Evolutionary conservation across 2,329 filamentous ascomycete species (phyloP).

Genomic region (Claviceps spartinae): DNA sequence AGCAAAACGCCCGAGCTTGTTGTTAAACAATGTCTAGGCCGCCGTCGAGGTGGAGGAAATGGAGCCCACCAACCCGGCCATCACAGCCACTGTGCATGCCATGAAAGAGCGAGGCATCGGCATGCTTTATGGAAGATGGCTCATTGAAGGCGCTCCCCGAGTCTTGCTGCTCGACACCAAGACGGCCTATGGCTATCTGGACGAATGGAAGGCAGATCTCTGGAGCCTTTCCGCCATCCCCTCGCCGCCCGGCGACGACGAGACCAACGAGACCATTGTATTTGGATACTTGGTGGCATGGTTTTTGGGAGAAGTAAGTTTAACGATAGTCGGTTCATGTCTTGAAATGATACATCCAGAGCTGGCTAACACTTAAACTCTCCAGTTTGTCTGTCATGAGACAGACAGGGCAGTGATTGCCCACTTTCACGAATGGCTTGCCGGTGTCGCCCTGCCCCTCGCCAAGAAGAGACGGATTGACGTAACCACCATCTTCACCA

Average conservation of each 20-base stretch:
- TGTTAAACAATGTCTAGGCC: slow-evolving; percentile 41
- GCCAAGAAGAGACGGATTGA: slow-evolving; percentile 92
- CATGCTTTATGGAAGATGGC: slow-evolving; percentile 87
- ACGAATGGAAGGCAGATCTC: slow-evolving; percentile 95
- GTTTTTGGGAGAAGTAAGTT: slow-evolving; percentile 86
- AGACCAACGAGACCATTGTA: slow-evolving; percentile 94
- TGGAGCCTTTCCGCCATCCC: slow-evolving; percentile 91
- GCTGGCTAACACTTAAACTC: neutral
- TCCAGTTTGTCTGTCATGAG: slow-evolving; percentile 83
- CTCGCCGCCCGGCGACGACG: slow-evolving; percentile 78
- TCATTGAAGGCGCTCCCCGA: slow-evolving; percentile 90
- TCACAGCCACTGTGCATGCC: slow-evolving; percentile 71
- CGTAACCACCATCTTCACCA: slow-evolving; percentile 96
- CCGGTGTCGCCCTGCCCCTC: slow-evolving; percentile 82
- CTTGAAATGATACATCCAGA: too few relatives aligned
- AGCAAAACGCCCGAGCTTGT: neutral
- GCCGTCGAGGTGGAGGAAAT: slow-evolving; percentile 96
- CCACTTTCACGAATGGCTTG: slow-evolving; percentile 98
- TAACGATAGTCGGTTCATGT: too few relatives aligned
- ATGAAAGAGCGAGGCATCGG: slow-evolving; percentile 89
- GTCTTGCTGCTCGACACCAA: slow-evolving; percentile 92
- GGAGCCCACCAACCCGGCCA: slow-evolving; percentile 65
- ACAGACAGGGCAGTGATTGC: slow-evolving; percentile 86
- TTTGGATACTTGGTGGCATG: slow-evolving; percentile 96
- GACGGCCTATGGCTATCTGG: slow-evolving; percentile 76